Base-by-base conservation (phyloP, 768 basidiomycete species). In the Lactarius trivialis region DNA sequence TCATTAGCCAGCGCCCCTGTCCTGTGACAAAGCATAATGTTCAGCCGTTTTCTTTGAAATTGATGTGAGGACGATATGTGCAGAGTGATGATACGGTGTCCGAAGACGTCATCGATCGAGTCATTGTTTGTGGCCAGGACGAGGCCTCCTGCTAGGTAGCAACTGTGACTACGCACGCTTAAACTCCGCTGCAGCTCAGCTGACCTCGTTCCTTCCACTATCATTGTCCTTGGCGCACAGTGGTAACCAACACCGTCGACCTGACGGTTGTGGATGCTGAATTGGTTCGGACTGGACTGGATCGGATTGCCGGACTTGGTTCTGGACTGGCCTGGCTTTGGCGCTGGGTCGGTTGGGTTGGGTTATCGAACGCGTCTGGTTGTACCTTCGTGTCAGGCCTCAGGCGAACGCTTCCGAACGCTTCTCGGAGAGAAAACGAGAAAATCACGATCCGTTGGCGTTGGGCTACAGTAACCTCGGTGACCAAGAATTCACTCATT, bases 1-100 rank as follows among this genome's bases (percentile, higher is more conserved):
- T 64, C 53, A 64, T 28, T 64, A 60, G 54, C 58, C 53, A 60
- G 58, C 49, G 51, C 51, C 32, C 8, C 28, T 55, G 63, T 55
- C 62, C 14, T 64, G 63, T 60, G 58, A 64, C 63, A 59, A 49
- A 55, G 63, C 43, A 64, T 64, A 64, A 64, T 63, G 52, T 50
- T n/a, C 21, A 48, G n/a, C n/a, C n/a, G n/a, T n/a, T 45, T 12
- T 55, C 28, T 34, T 55, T 58, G 33, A n/a, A n/a, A n/a, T n/a
- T n/a, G n/a, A n/a, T n/a, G n/a, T 14, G 24, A 21, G 45, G 45
- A 24, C 6, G 12, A 26, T 24, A 6, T 24, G 45, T 2, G 24
- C 21, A 24, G 21, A 4, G 24, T 26, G 21, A 48, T 14, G 24
- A 24, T 48, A 14, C 24, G n/a, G 21, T 15, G 21, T 14, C 3